phyloP scores from a whole-genome alignment of 805 yeast genomes.

The Cyberlindnera maclurae region DNA sequence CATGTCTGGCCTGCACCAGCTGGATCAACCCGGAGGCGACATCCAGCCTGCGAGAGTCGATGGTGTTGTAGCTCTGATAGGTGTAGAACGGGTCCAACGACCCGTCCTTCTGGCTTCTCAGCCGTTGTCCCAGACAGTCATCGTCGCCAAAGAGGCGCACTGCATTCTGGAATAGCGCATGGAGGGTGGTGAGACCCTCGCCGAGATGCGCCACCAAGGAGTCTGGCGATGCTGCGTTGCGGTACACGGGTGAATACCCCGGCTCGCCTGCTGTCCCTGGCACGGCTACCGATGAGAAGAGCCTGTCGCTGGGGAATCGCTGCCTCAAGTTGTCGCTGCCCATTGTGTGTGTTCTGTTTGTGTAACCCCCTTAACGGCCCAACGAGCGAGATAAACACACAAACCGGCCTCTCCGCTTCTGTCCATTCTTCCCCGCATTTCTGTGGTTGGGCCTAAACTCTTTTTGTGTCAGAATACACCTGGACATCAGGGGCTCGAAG shows the following conservation, averaged over 20 bases:
- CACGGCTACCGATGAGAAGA: conserved; percentile 21
- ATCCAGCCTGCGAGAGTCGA: conserved; percentile 29
- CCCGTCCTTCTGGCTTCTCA: conserved; percentile 3
- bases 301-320: conserved; percentile 10
- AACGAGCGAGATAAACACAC: no score
- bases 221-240: conserved; percentile 28
- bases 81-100: conserved; percentile 35
- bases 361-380: no score
- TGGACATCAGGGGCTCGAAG: no score
- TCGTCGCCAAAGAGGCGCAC: conserved; percentile 24
- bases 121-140: conserved; percentile 35
- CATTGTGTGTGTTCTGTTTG: no score
- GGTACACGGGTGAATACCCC: conserved; percentile 39
- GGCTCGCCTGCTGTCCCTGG: conserved; percentile 29
- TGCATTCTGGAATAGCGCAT: conserved; percentile 32
- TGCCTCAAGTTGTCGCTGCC: conserved; percentile 2
- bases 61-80: conserved; percentile 31
- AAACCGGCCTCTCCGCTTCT: no score
- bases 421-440: no score
- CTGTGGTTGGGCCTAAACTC: no score
- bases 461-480: no score
- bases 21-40: conserved; percentile 41
- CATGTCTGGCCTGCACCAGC: conserved; percentile 19
- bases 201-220: conserved; percentile 15
- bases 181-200: conserved; percentile 29